These are phyloP conservation scores for Phaeotremella fagi DNA, from an alignment of 768 basidiomycete genomes.

Conservation along the genomic window DNA sequence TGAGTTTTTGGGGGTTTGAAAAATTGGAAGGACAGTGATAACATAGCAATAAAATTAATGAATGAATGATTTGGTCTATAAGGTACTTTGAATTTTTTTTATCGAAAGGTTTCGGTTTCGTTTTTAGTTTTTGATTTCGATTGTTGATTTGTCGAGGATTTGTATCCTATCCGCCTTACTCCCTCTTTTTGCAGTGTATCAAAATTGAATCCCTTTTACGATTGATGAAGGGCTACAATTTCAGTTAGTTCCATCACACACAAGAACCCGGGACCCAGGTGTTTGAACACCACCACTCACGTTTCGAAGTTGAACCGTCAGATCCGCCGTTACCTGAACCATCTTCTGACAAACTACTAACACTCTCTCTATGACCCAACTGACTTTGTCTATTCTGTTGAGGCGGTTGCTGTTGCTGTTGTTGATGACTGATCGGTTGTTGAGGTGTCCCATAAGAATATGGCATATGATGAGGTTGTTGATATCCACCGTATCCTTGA, in stretches of 20 bases:
- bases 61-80: no score
- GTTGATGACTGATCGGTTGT: slow-evolving; percentile 8
- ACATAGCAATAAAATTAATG: no score
- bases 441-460: slow-evolving; percentile 18
- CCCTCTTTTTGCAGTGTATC: no score
- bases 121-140: no score
- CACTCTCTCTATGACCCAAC: slow-evolving; percentile 24
- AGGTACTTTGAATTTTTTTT: no score
- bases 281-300: slow-evolving; percentile 8
- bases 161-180: no score
- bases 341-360: slow-evolving; percentile 33
- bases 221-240: background rate
- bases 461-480: slow-evolving; percentile 15
- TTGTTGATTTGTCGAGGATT: no score
- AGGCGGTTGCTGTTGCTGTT: slow-evolving; percentile 4
- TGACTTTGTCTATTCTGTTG: no score
- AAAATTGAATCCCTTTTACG: background rate
- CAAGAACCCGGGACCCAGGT: background rate
- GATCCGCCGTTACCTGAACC: slow-evolving; percentile 28
- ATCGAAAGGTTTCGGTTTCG: no score
- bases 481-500: slow-evolving; percentile 14
- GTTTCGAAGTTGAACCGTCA: slow-evolving; percentile 23
- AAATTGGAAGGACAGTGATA: no score
- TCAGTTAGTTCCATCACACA: background rate
- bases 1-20: no score